Conservation (phyloP, 345 rosid genomes). For the Geranium rotundifolium region DNA sequence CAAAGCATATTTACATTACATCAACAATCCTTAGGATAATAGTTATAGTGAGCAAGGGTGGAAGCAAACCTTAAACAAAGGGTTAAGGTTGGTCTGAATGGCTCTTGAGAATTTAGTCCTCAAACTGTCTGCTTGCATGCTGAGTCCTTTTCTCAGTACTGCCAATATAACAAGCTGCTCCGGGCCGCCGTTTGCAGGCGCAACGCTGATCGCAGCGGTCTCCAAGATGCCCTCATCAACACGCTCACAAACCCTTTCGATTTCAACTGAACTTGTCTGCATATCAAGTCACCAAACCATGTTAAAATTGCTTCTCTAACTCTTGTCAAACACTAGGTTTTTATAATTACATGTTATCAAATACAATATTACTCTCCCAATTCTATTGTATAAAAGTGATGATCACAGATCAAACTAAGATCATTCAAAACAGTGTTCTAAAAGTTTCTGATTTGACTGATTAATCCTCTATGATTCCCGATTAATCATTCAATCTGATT, state of each 20-base stretch:
- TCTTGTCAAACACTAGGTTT: too few species aligned
- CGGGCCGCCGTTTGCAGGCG: constrained; percentile 61
- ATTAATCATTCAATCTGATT: too few species aligned
- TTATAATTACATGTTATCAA: too few species aligned
- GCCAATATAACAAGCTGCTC: constrained; percentile 49
- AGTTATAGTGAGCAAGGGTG: background rate
- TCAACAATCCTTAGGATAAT: too few species aligned
- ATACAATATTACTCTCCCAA: too few species aligned
- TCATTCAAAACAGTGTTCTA: too few species aligned
- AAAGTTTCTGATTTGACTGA: too few species aligned
- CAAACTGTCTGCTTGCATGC: constrained; percentile 29
- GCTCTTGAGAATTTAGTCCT: constrained; percentile 45
- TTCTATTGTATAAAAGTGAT: too few species aligned
- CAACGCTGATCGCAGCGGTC: constrained; percentile 64
- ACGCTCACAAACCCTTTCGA: constrained; percentile 61
- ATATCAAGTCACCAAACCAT: background rate
- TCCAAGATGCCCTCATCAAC: constrained; percentile 67
- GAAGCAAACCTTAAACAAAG: constrained; percentile 59
- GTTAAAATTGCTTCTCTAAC: too few species aligned
- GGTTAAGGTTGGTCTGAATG: constrained; percentile 68
- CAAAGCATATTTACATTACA: too few species aligned
- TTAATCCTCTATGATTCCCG: too few species aligned
- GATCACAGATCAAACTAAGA: too few species aligned
- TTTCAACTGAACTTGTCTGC: constrained; percentile 91
- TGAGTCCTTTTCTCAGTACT: constrained; percentile 49